Conservation (phyloP, 116 monocot species). For the Papilionanthe hybrid region DNA sequence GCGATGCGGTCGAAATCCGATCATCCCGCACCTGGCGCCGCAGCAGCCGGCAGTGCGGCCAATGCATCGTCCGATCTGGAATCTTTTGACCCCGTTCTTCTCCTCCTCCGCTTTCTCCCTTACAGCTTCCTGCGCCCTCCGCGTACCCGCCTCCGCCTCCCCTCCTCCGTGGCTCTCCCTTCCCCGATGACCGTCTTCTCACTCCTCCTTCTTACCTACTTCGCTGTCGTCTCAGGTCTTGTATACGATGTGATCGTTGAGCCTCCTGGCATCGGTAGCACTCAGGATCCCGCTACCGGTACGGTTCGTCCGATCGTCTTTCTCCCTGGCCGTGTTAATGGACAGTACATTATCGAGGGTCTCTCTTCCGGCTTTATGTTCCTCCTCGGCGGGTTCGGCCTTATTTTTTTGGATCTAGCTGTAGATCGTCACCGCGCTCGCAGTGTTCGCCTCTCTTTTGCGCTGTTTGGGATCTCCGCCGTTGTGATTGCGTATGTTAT, state of each 20-base stretch:
- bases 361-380: constrained; percentile 97
- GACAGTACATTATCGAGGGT: constrained; percentile 95
- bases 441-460: constrained; percentile 66
- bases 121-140: constrained; percentile 82
- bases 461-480: constrained; percentile 57
- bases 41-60: constrained; percentile 12
- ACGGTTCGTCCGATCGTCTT: constrained; percentile 77
- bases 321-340: constrained; percentile 82
- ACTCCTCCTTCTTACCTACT: constrained; percentile 83
- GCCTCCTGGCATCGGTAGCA: constrained; percentile 86
- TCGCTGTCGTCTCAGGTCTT: constrained; percentile 82
- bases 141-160: constrained; percentile 63
- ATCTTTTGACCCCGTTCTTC: constrained; percentile 60
- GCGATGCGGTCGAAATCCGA: constrained; percentile 40
- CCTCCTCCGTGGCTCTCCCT: constrained; percentile 48
- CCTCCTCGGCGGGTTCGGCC: constrained; percentile 71
- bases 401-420: constrained; percentile 82
- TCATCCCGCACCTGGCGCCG: constrained; percentile 10
- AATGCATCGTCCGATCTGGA: constrained; percentile 14
- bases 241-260: constrained; percentile 96
- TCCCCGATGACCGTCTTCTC: constrained; percentile 66
- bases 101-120: constrained; percentile 59
- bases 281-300: constrained; percentile 61
- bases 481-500: constrained; percentile 67
- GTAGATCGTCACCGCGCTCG: constrained; percentile 55